Conservation (phyloP, 257 asterid genomes). For the Catharanthus roseus region DNA sequence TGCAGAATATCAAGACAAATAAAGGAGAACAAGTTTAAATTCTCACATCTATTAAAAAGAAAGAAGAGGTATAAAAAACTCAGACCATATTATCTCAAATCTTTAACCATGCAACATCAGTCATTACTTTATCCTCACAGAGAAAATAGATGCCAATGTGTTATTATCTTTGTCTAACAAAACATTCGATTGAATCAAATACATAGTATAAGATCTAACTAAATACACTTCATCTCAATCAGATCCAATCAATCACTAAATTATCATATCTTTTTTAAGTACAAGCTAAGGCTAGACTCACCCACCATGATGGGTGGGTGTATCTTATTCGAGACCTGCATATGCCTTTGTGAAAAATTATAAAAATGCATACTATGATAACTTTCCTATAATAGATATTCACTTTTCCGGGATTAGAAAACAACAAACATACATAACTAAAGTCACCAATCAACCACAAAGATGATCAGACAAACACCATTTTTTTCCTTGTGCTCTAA, state of each 20-base stretch:
- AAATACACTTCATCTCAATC: neutral
- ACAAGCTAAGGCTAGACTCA: too few species aligned
- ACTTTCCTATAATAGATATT: neutral
- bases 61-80: neutral
- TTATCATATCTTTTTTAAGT: neutral
- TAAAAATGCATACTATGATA: too few species aligned
- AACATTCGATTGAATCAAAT: neutral
- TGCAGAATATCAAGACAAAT: constrained; percentile 9
- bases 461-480: neutral
- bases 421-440: neutral
- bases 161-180: neutral
- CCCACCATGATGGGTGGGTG: too few species aligned
- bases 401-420: neutral
- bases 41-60: neutral
- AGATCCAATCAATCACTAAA: neutral
- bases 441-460: neutral
- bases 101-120: neutral
- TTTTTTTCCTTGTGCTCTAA: neutral
- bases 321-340: neutral
- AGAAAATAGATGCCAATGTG: neutral
- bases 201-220: neutral
- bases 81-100: neutral
- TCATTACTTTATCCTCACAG: neutral
- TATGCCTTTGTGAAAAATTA: neutral
- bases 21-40: neutral